Conservation (phyloP, 2,329 filamentous ascomycete species). For the Erysiphe pulchra region DNA sequence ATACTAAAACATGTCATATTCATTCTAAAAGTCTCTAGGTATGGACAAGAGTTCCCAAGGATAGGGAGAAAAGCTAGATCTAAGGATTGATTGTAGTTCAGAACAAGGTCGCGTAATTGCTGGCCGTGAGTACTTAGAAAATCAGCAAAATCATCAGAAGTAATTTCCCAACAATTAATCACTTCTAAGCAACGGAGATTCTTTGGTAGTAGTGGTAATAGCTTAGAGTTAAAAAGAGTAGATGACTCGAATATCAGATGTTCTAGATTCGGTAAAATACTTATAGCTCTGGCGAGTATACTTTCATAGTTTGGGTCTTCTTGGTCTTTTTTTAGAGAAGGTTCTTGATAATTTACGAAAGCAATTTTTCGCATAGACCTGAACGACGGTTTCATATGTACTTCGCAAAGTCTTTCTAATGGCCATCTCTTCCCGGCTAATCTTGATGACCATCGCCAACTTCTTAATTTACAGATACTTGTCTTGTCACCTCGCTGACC, state of each 20-base stretch:
- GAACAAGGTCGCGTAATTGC: constrained; percentile 36
- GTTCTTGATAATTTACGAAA: constrained; percentile 37
- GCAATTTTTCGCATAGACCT: constrained; percentile 25
- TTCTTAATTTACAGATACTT: constrained; percentile 16
- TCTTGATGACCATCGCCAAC: constrained; percentile 37
- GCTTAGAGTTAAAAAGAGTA: constrained; percentile 37
- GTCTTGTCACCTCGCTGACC: constrained; percentile 9
- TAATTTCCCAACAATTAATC: constrained; percentile 54
- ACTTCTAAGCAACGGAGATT: constrained; percentile 43
- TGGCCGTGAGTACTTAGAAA: constrained; percentile 45
- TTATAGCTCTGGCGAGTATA: constrained; percentile 18
- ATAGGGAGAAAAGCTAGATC: constrained; percentile 47
- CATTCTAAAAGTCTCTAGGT: constrained; percentile 44
- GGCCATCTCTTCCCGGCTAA: constrained; percentile 20
- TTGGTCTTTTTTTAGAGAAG: constrained; percentile 16
- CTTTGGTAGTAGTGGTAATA: constrained; percentile 43
- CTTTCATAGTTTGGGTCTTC: constrained; percentile 16
- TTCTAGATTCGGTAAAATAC: constrained; percentile 34
- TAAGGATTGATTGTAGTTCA: constrained; percentile 60
- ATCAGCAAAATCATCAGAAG: constrained; percentile 33
- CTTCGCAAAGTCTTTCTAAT: constrained; percentile 21
- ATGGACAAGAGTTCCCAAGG: constrained; percentile 41
- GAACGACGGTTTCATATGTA: constrained; percentile 33
- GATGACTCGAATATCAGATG: constrained; percentile 53
- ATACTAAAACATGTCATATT: constrained; percentile 57